phyloP scores from a whole-genome alignment of 2,329 filamentous ascomycete genomes.

The Myriosclerotinia duriaeana region DNA sequence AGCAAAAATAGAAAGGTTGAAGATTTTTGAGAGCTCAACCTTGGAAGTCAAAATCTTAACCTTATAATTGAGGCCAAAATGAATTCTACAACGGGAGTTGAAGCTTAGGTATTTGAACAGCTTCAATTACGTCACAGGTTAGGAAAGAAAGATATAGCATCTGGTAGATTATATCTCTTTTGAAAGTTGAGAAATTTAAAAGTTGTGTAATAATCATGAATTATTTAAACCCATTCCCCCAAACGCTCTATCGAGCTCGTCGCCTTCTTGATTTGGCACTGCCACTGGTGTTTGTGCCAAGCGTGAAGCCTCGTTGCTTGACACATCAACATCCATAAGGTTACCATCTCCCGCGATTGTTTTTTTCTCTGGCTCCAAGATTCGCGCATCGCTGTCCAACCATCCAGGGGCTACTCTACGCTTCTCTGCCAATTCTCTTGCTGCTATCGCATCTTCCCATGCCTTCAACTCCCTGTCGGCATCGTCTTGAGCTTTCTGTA shows the following conservation, averaged over 20 bases:
- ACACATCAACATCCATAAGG: slow-evolving; percentile 40
- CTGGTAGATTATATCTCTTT: neutral
- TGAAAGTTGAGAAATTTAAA: neutral
- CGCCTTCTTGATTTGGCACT: slow-evolving; percentile 48
- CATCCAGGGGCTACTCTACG: slow-evolving; percentile 76
- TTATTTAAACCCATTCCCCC: slow-evolving; percentile 47
- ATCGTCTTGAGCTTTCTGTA: slow-evolving; percentile 66
- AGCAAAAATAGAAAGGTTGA: slow-evolving; percentile 24
- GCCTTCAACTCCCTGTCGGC: slow-evolving; percentile 65
- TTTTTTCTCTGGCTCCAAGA: slow-evolving; percentile 66
- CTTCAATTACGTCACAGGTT: slow-evolving; percentile 19
- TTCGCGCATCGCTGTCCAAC: slow-evolving; percentile 69
- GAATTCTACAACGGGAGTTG: neutral
- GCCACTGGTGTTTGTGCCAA: slow-evolving; percentile 42
- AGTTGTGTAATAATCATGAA: slow-evolving; percentile 19
- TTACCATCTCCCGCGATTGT: slow-evolving; percentile 24
- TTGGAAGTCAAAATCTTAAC: slow-evolving; percentile 5
- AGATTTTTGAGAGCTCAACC: slow-evolving; percentile 23
- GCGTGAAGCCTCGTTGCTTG: slow-evolving; percentile 38
- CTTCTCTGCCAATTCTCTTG: slow-evolving; percentile 75
- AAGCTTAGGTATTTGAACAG: slow-evolving; percentile 7
- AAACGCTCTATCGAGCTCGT: slow-evolving; percentile 55
- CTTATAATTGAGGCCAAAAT: slow-evolving; percentile 22
- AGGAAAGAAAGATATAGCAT: neutral
- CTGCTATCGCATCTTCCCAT: slow-evolving; percentile 66